Percentiles rank a stretch among this genome's conserved stretches.
These are phyloP conservation scores for Bruguiera hainesii DNA, from an alignment of 441 rosid genomes.

Conservation along the genomic window DNA sequence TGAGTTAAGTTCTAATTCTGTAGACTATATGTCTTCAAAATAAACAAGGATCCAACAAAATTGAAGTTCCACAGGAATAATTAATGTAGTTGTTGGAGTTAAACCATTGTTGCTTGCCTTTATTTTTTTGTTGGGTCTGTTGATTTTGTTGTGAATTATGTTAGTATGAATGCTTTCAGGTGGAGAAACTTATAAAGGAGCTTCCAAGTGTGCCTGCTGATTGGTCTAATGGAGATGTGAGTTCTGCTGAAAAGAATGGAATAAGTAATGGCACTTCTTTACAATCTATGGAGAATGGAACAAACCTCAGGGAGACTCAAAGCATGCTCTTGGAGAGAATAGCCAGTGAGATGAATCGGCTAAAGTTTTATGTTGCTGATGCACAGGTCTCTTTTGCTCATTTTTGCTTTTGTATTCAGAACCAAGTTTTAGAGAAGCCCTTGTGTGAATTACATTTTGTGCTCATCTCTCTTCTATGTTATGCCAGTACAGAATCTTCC, in stretches of 20 bases:
- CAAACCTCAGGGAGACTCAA: slow-evolving; percentile 85
- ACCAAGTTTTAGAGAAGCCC: background rate
- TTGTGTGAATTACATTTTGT: slow-evolving; percentile 16
- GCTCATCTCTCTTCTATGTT: slow-evolving; percentile 51
- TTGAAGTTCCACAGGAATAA: background rate
- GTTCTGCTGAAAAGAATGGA: slow-evolving; percentile 39
- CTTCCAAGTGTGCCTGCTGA: slow-evolving; percentile 75
- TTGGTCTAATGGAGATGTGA: slow-evolving; percentile 66
- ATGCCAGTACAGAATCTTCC: slow-evolving; percentile 98
- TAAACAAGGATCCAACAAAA: background rate
- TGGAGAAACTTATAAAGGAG: slow-evolving; percentile 94
- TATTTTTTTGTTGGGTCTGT: background rate
- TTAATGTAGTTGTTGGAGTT: background rate
- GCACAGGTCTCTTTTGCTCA: slow-evolving; percentile 70
- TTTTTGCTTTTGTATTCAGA: slow-evolving; percentile 1
- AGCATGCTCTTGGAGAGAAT: slow-evolving; percentile 97
- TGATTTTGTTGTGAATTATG: slow-evolving; percentile 4
- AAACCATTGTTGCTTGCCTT: background rate
- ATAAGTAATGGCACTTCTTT: slow-evolving; percentile 36
- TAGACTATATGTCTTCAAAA: too few species aligned
- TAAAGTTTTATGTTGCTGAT: slow-evolving; percentile 86
- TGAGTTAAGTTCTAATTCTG: too few species aligned
- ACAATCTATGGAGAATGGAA: slow-evolving; percentile 62
- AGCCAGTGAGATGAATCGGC: slow-evolving; percentile 97
- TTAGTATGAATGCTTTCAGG: slow-evolving; percentile 42